phyloP scores from a whole-genome alignment of 2,329 filamentous ascomycete genomes.

The Simplicillium sp. region DNA sequence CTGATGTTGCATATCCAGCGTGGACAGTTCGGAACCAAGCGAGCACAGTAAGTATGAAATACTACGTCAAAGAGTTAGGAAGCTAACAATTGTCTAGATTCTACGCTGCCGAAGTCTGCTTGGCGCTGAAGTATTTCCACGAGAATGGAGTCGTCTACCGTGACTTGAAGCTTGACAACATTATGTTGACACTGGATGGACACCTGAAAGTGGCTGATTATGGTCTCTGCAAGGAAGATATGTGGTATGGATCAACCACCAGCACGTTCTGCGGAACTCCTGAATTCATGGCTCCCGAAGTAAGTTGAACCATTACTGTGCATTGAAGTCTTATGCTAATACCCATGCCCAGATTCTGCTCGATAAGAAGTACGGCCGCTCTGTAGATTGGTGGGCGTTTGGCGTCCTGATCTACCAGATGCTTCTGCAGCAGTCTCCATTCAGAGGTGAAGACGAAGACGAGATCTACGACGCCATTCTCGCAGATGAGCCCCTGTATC shows the following conservation, averaged over 20 bases:
- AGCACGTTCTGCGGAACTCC: constrained; percentile 99
- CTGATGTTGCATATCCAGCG: constrained; percentile 98
- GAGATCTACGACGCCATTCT: constrained; percentile 99
- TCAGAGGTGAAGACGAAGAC: constrained; percentile 97
- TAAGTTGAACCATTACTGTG: constrained; percentile 20
- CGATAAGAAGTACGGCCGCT: constrained; percentile 96
- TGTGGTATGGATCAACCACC: constrained; percentile 97
- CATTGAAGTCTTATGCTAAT: constrained; percentile 13
- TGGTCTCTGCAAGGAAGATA: constrained; percentile 97
- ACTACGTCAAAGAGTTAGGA: background rate
- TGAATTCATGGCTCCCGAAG: constrained; percentile 98
- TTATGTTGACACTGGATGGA: constrained; percentile 85
- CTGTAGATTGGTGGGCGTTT: constrained; percentile 99
- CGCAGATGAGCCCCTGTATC: constrained; percentile 92
- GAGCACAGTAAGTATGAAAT: constrained; percentile 67
- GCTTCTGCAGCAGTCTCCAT: constrained; percentile 96
- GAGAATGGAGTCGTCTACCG: constrained; percentile 99
- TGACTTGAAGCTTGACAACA: constrained; percentile 89
- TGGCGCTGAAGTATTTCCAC: constrained; percentile 98
- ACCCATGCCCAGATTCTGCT: constrained; percentile 63
- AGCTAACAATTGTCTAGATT: constrained; percentile 48
- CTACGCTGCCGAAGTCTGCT: constrained; percentile 93
- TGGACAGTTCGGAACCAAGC: constrained; percentile 89
- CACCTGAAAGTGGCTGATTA: constrained; percentile 99
- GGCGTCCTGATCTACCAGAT: constrained; percentile 99